A percentile compares a stretch with the other conserved stretches of the same genome.
These are phyloP conservation scores for Annona squamosa DNA, from an alignment of 164 flowering plant genomes.

Conservation along the genomic window DNA sequence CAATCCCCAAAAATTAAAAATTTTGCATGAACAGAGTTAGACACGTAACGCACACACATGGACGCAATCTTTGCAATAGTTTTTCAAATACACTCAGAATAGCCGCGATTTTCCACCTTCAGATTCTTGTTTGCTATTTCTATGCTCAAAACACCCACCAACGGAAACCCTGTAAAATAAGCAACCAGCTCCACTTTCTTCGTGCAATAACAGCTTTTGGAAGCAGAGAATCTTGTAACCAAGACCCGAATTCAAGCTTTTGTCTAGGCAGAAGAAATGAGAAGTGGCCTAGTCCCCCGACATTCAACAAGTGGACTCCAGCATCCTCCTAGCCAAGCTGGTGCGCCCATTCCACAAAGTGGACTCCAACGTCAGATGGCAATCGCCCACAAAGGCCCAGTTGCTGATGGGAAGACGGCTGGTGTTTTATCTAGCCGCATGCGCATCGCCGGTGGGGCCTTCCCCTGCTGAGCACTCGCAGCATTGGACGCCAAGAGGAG, in stretches of 20 bases:
- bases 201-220: not conserved
- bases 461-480: not conserved
- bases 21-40: not conserved
- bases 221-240: not conserved
- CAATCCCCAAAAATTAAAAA: conserved; percentile 2
- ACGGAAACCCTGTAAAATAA: not conserved
- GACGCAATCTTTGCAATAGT: not conserved
- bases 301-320: not conserved
- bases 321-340: not conserved
- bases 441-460: not conserved
- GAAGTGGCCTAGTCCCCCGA: not conserved
- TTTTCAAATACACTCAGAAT: not conserved
- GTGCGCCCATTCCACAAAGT: not conserved
- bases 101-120: not conserved
- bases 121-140: not conserved
- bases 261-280: not conserved
- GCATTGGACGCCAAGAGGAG: not conserved
- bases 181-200: not conserved
- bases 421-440: not conserved
- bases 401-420: no score
- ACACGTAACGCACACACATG: not conserved
- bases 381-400: not conserved
- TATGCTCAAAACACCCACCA: not conserved
- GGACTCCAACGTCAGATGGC: not conserved
- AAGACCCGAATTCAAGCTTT: not conserved